phyloP scores from a whole-genome alignment of 495 filamentous ascomycete species.

The Oidiodendron maius region DNA sequence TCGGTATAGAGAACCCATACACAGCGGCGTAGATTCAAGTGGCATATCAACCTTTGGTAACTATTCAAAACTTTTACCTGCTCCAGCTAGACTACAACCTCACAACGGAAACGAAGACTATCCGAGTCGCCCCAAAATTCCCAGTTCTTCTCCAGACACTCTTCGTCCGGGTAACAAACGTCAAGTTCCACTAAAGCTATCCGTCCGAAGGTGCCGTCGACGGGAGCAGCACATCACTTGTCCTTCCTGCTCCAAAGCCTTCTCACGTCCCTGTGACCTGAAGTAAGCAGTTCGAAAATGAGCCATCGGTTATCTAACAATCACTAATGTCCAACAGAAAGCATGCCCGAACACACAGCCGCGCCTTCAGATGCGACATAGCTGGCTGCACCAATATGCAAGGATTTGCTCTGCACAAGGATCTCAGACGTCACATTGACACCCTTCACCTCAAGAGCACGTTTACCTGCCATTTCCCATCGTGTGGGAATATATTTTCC shows the following conservation, averaged over 20 bases:
- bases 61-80: not conserved
- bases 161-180: too few relatives aligned
- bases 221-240: not conserved
- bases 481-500: not conserved
- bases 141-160: not conserved
- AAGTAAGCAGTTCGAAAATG: constrained; percentile 1
- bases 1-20: not conserved
- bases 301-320: not conserved
- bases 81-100: not conserved
- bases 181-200: too few relatives aligned
- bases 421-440: not conserved
- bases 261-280: constrained; percentile 9
- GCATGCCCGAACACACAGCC: not conserved
- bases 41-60: not conserved
- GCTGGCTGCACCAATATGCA: not conserved
- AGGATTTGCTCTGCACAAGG: not conserved
- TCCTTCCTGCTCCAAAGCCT: constrained; percentile 1
- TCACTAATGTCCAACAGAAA: not conserved
- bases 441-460: not conserved
- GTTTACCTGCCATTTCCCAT: not conserved
- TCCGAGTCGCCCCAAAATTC: not conserved
- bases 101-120: not conserved
- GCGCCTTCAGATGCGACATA: not conserved
- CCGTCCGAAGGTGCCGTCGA: not conserved
- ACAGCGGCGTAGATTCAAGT: not conserved